These are phyloP conservation scores for Mucor saturninus DNA, from an alignment of 371 early-diverging fungal species.

Conservation along the genomic window DNA sequence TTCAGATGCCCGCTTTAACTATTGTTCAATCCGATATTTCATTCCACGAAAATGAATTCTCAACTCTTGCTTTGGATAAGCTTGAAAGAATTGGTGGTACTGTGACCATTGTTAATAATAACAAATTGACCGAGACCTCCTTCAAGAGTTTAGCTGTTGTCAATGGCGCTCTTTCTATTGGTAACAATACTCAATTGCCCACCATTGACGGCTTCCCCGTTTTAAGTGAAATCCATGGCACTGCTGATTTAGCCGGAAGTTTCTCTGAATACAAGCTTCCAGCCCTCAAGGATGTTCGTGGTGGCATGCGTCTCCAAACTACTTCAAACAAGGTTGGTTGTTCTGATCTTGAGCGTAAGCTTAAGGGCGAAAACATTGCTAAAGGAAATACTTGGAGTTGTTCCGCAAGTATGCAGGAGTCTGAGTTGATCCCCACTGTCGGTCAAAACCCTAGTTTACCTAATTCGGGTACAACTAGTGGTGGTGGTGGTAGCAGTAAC, in stretches of 20 bases:
- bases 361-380: conserved; percentile 46
- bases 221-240: conserved; percentile 54
- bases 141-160: conserved; percentile 52
- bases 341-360: conserved; percentile 37
- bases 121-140: conserved; percentile 50
- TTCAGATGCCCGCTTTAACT: conserved; percentile 44
- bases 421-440: conserved; percentile 43
- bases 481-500: not conserved
- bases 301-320: conserved; percentile 56
- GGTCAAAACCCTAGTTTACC: conserved; percentile 31
- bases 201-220: conserved; percentile 55
- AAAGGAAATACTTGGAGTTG: conserved; percentile 55
- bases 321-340: conserved; percentile 43
- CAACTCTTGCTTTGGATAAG: conserved; percentile 36
- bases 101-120: conserved; percentile 57
- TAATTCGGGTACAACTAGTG: conserved; percentile 2
- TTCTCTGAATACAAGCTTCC: conserved; percentile 53
- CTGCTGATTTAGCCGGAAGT: conserved; percentile 55
- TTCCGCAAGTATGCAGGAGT: conserved; percentile 42
- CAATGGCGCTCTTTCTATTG: conserved; percentile 61
- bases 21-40: conserved; percentile 46
- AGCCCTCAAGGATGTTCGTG: conserved; percentile 53
- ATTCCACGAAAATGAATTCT: conserved; percentile 60
- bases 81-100: conserved; percentile 57
- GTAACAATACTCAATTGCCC: conserved; percentile 59